A percentile compares a stretch with the other conserved stretches of the same genome.
These are phyloP conservation scores for Amaranthus hypochondriacus DNA, from an alignment of 148 eudicot species.

Conservation along the genomic window DNA sequence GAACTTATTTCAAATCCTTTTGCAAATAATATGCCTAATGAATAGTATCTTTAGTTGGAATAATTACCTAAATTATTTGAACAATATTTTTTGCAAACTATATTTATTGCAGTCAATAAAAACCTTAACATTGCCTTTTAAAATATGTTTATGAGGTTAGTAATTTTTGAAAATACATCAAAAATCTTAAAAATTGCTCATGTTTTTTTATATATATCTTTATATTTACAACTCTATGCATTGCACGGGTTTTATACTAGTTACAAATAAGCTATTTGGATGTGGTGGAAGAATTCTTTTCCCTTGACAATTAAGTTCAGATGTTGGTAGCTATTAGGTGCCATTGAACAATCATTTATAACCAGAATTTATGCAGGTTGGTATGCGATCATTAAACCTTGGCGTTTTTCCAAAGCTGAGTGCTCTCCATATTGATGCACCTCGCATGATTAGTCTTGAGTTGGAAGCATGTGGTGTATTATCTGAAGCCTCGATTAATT, in stretches of 20 bases:
- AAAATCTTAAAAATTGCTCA: too few relatives aligned
- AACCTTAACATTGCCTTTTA: too few relatives aligned
- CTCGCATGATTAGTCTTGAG: constrained; percentile 76
- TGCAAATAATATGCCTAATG: too few relatives aligned
- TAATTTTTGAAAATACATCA: too few relatives aligned
- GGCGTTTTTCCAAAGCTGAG: constrained; percentile 92
- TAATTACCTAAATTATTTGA: too few relatives aligned
- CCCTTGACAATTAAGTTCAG: neutral
- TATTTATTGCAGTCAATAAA: too few relatives aligned
- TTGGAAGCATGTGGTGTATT: constrained; percentile 95
- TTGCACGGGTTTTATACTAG: neutral
- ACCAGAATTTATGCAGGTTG: constrained; percentile 52
- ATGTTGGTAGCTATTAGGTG: neutral
- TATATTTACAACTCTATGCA: neutral
- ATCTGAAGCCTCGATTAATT: constrained; percentile 74
- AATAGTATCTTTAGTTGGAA: too few relatives aligned
- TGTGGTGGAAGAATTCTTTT: neutral
- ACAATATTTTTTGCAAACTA: too few relatives aligned
- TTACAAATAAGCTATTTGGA: neutral
- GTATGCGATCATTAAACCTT: constrained; percentile 79
- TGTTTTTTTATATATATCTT: neutral
- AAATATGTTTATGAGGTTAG: too few relatives aligned
- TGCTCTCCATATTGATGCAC: constrained; percentile 66
- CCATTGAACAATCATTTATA: neutral
- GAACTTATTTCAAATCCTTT: too few relatives aligned